Evolutionary conservation across 1,139 yeast genomes (phyloP), one percentile per base, ranked within the genome.

Genomic region (Geotrichum macrosporum): DNA sequence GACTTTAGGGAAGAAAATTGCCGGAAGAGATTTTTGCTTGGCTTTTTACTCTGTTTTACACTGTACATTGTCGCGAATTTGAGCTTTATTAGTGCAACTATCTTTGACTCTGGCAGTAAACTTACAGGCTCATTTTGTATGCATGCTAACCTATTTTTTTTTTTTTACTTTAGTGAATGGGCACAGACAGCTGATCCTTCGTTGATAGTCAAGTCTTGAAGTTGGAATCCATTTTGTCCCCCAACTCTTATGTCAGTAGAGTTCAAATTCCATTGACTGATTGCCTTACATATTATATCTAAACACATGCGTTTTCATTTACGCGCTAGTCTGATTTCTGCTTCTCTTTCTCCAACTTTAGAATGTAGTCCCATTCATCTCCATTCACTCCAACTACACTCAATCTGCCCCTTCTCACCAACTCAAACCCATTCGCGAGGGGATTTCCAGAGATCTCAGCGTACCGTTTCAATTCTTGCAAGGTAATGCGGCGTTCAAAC

Each of bases 351-450:
- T 52, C 52, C 62, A 75, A 54, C 19, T 55, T 53, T 22, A 73
- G 35, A 1, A 76, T 57, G 26, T 59, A 63, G 6, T 67, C 55
- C 61, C 70, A 76, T 48, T 76, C 74, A 19, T 63, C 62, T 22
- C 57, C 60, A 13, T 70, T 60, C 20, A 77, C 78, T 1, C 76
- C 74, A 1, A 69, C 67, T 0, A 76, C 78, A 51, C 79, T 75
- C 22, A 76, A 59, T 31, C 80, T 59, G 1, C 76, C 71, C 33
- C 78, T 63, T 48, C 69, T 71, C 12, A 76, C 65, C 10, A 76
- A 59, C n/a, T 64, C 61, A 69, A 76, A 65, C 27, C 27, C 27
- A 15, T 74, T 71, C 4, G 56, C n/a, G 3, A 40, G 22, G 24
- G 34, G 36, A 24, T 27, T 40, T 15, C 36, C 44, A 9, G 5